Evolutionary conservation across 305 asterid genomes (phyloP).

Genomic region (Andrographis paniculata): DNA sequence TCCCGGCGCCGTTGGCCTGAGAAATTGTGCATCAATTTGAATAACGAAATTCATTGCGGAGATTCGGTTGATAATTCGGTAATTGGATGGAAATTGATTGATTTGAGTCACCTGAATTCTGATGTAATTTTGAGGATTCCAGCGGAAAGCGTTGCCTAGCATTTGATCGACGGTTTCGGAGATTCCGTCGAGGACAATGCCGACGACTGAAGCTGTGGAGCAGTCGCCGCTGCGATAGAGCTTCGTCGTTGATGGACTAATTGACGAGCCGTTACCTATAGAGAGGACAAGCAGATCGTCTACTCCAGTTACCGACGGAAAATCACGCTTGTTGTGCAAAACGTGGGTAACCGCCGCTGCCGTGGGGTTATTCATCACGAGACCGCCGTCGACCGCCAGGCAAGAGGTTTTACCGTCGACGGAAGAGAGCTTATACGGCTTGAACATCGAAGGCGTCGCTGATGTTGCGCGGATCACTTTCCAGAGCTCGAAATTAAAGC

Average conservation of each 20-base stretch:
- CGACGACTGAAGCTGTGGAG: constrained; percentile 45
- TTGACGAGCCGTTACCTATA: constrained; percentile 57
- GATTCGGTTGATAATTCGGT: too few species aligned
- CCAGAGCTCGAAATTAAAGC: constrained; percentile 91
- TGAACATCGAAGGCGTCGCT: constrained; percentile 71
- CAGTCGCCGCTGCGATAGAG: constrained; percentile 37
- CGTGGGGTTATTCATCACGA: constrained; percentile 93
- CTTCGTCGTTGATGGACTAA: constrained; percentile 29
- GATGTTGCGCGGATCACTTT: constrained; percentile 92
- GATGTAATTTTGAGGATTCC: constrained; percentile 77
- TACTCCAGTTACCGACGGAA: constrained; percentile 64
- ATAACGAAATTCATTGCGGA: not conserved
- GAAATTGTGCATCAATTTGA: constrained; percentile 7
- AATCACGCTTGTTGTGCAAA: constrained; percentile 86
- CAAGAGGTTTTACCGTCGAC: constrained; percentile 74
- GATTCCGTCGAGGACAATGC: constrained; percentile 81
- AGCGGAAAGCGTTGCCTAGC: constrained; percentile 80
- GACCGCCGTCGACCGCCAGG: constrained; percentile 85
- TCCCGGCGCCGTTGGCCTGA: constrained; percentile 49
- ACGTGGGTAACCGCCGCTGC: constrained; percentile 97
- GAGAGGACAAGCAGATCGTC: constrained; percentile 79
- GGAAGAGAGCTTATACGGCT: constrained; percentile 61
- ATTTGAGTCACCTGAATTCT: constrained; percentile 62
- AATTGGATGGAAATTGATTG: not conserved
- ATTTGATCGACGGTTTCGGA: constrained; percentile 85